Evolutionary conservation across 495 filamentous ascomycete species (phyloP).

Genomic region (Xylaria scruposa): DNA sequence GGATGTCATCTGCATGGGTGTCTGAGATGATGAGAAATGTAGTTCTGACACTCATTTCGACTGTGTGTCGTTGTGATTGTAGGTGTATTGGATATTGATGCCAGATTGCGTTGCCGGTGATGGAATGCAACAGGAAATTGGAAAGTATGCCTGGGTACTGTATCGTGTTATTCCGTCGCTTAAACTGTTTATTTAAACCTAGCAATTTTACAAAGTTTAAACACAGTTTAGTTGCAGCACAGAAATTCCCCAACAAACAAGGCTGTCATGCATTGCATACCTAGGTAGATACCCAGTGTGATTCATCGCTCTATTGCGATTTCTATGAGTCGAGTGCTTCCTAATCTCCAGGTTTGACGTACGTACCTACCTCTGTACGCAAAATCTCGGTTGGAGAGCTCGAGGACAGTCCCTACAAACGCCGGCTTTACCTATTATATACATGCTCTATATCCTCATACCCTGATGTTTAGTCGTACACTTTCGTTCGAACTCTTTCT

Average conservation of each 20-base stretch:
- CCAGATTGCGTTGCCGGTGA: too few species aligned
- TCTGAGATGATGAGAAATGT: slow-evolving; percentile 67
- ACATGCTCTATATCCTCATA: slow-evolving; percentile 25
- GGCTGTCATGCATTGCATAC: too few species aligned
- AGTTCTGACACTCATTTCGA: slow-evolving; percentile 15
- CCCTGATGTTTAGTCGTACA: slow-evolving; percentile 20
- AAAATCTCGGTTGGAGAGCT: slow-evolving; percentile 5
- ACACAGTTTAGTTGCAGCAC: too few species aligned
- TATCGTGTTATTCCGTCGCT: too few species aligned
- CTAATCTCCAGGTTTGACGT: background rate
- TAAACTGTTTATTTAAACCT: too few species aligned
- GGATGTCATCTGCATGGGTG: slow-evolving; percentile 55
- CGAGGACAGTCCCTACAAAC: slow-evolving; percentile 19
- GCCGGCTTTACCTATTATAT: slow-evolving; percentile 30
- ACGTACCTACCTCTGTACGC: slow-evolving; percentile 21
- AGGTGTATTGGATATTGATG: too few species aligned
- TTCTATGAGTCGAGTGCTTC: slow-evolving; percentile 28
- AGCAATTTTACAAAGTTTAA: too few species aligned
- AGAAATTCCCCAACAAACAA: background rate
- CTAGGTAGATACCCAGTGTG: too few species aligned
- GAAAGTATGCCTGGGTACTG: too few species aligned
- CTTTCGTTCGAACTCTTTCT: slow-evolving; percentile 4
- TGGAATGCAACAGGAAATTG: too few species aligned
- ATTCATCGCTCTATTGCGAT: slow-evolving; percentile 10
- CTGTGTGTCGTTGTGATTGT: too few species aligned